Evolutionary conservation across 345 rosid species (phyloP).

Genomic region (Tarenaya hassleriana): DNA sequence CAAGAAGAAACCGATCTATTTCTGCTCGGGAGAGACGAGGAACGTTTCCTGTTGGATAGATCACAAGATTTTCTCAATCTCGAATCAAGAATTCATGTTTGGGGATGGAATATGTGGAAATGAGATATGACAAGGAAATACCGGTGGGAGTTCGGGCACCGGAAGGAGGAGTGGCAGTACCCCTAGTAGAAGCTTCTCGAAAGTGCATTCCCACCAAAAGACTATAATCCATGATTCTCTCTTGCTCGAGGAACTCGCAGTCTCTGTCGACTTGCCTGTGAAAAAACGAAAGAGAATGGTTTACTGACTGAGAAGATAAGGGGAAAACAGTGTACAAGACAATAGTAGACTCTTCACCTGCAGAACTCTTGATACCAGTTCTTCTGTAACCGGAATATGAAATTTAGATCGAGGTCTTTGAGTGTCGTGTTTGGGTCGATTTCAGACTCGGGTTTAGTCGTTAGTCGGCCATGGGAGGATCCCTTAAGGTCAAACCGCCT

Average conservation of each 20-base stretch:
- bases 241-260: conserved; percentile 89
- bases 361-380: conserved; percentile 84
- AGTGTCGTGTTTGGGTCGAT: conserved; percentile 89
- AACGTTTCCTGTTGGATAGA: conserved; percentile 39
- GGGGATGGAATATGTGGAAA: conserved; percentile 10
- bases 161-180: conserved; percentile 40
- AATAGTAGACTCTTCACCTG: conserved; percentile 45
- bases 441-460: conserved; percentile 72
- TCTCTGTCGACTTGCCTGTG: conserved; percentile 94
- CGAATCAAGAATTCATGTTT: conserved; percentile 15
- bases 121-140: conserved; percentile 29
- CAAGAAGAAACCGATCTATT: conserved; percentile 48
- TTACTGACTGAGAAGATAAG: conserved; percentile 3
- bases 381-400: conserved; percentile 60
- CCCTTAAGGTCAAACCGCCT: conserved; percentile 95
- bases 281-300: neutral
- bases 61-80: conserved; percentile 19
- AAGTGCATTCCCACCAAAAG: conserved; percentile 87
- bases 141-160: conserved; percentile 61
- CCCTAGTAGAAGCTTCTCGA: conserved; percentile 42
- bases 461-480: conserved; percentile 85
- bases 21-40: conserved; percentile 53
- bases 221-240: conserved; percentile 97
- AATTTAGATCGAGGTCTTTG: conserved; percentile 93
- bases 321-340: neutral